Percentiles rank a stretch among this genome's conserved stretches.
phyloP scores from a whole-genome alignment of 1,139 yeast genomes.

The Lizanozyma gosingica region DNA sequence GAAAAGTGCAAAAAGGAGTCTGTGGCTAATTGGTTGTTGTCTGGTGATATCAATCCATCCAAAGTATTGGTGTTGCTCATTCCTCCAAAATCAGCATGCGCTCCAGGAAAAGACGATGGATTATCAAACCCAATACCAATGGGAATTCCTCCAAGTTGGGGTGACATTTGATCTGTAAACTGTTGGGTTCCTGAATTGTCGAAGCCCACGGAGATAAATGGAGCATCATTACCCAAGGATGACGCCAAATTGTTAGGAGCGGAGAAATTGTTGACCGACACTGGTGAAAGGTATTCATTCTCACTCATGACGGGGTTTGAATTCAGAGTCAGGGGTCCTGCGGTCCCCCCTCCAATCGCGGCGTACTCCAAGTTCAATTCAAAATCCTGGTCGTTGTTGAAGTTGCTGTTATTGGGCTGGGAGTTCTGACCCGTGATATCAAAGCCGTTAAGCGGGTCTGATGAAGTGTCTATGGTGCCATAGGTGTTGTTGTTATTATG shows the following conservation, averaged over 20 bases:
- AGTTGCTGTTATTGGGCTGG: background rate
- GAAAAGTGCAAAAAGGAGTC: background rate
- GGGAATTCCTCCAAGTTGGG: background rate
- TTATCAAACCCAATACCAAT: background rate
- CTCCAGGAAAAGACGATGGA: background rate
- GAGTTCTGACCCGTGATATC: no score
- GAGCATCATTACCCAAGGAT: background rate
- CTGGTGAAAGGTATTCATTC: background rate
- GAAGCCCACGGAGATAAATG: background rate
- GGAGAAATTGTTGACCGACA: background rate
- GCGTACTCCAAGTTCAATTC: background rate
- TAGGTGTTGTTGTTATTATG: no score
- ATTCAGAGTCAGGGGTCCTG: background rate
- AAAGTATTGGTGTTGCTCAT: background rate
- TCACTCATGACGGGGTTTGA: background rate
- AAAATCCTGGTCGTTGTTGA: background rate
- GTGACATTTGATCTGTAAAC: background rate
- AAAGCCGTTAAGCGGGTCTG: background rate
- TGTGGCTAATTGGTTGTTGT: background rate
- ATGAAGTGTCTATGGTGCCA: background rate
- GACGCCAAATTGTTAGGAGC: background rate
- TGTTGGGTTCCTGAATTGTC: background rate
- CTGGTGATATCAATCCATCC: background rate
- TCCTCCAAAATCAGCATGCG: background rate
- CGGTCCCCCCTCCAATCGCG: background rate